Conservation (phyloP, 306 rosid species). For the Pterocarpus macrocarpus region DNA sequence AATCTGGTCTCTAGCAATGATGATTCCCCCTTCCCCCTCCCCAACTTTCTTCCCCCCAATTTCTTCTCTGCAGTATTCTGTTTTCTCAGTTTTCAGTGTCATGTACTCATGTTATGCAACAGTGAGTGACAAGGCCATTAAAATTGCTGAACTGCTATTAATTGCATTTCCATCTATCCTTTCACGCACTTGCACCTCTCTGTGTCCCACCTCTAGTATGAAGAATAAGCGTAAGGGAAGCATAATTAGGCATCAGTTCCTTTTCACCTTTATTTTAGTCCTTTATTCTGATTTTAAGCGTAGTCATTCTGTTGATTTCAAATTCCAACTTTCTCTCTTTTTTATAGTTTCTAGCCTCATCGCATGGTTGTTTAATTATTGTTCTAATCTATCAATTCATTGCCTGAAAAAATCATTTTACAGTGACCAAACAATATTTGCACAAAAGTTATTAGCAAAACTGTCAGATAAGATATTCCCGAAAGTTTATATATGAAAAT, state of each 20-base stretch:
- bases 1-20: slow-evolving; percentile 57
- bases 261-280: not conserved
- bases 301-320: not conserved
- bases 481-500: no score
- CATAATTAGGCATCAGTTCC: not conserved
- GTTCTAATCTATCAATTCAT: no score
- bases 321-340: not conserved
- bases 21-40: slow-evolving; percentile 16
- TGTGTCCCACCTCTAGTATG: not conserved
- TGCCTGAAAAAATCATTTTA: no score
- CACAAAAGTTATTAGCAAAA: no score
- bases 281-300: not conserved
- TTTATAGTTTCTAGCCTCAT: no score
- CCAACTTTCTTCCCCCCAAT: not conserved
- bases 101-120: slow-evolving; percentile 1
- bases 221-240: not conserved
- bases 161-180: not conserved
- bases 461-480: no score
- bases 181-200: not conserved
- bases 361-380: no score
- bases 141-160: slow-evolving; percentile 5
- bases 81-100: slow-evolving; percentile 16
- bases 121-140: slow-evolving; percentile 25
- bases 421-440: no score
- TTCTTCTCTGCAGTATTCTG: not conserved